These are phyloP conservation scores for Curvularia sp. DNA, from an alignment of 2,329 filamentous ascomycete genomes.

Conservation along the genomic window DNA sequence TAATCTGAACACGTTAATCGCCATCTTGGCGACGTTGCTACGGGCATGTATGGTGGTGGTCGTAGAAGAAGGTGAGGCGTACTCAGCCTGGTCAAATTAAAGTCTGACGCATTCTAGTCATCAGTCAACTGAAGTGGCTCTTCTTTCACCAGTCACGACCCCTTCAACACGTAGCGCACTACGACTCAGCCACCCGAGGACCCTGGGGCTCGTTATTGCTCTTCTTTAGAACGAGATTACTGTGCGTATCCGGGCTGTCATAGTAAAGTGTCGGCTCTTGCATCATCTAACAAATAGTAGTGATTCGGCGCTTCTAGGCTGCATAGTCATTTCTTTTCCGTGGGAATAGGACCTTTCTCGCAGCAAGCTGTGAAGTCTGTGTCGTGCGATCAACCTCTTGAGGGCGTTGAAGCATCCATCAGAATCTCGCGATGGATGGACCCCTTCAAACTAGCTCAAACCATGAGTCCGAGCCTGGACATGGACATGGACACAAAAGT, in stretches of 20 bases:
- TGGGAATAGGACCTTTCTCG: not conserved
- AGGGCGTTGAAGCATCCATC: not conserved
- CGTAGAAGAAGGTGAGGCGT: not conserved
- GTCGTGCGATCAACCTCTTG: not conserved
- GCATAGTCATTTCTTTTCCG: not conserved
- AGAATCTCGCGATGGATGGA: not conserved
- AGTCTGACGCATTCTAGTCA: not conserved
- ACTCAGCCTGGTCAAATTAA: not conserved
- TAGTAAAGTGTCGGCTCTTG: not conserved
- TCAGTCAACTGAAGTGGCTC: not conserved
- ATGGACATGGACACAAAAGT: not conserved
- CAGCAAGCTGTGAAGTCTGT: not conserved
- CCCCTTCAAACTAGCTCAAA: not conserved
- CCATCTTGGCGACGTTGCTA: not conserved
- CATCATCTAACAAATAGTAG: not conserved
- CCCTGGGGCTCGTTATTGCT: not conserved
- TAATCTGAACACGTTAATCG: not conserved
- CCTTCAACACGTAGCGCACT: not conserved
- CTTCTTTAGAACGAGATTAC: not conserved
- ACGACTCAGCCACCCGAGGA: not conserved
- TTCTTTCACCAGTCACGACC: not conserved
- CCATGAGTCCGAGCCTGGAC: accelerated
- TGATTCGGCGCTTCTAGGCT: not conserved
- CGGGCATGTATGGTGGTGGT: not conserved
- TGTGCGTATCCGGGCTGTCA: not conserved